phyloP scores from a whole-genome alignment of 1,139 yeast genomes.

The Pichia sp. region DNA sequence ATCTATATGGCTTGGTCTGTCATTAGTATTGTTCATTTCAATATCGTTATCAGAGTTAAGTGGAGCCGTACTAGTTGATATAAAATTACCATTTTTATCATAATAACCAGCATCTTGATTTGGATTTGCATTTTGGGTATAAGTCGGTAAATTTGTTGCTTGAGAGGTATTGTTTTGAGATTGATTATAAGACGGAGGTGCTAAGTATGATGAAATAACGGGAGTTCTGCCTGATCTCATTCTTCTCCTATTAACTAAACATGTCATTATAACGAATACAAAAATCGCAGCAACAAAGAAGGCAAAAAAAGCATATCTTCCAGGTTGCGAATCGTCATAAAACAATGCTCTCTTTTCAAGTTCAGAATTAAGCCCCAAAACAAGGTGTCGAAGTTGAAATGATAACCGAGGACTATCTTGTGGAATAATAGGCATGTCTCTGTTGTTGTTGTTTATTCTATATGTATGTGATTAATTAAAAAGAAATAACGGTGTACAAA shows the following conservation, averaged over 20 bases:
- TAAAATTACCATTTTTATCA: slow-evolving; percentile 58
- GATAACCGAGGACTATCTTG: neutral
- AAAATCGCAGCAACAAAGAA: slow-evolving; percentile 43
- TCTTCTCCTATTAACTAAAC: slow-evolving; percentile 57
- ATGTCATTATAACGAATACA: slow-evolving; percentile 43
- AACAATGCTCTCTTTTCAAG: slow-evolving; percentile 8
- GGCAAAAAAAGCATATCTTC: slow-evolving; percentile 52
- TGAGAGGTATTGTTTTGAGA: slow-evolving; percentile 53
- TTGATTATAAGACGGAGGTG: slow-evolving; percentile 81
- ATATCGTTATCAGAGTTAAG: neutral
- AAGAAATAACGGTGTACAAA: too few species aligned
- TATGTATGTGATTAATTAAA: too few species aligned
- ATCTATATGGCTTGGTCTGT: neutral
- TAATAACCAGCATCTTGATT: slow-evolving; percentile 72
- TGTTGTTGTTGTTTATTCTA: too few species aligned
- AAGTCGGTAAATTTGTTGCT: slow-evolving; percentile 55
- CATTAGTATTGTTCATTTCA: neutral
- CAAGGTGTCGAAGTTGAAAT: neutral
- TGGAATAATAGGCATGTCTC: neutral
- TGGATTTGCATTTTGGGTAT: slow-evolving; percentile 57
- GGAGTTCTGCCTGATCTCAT: slow-evolving; percentile 60
- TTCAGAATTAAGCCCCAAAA: neutral
- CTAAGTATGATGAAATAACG: slow-evolving; percentile 77
- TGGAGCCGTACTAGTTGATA: slow-evolving; percentile 24
- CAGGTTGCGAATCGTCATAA: slow-evolving; percentile 8